Base-by-base conservation (phyloP, 352 stramenopile species). In the Globisporangium cystogenes region DNA sequence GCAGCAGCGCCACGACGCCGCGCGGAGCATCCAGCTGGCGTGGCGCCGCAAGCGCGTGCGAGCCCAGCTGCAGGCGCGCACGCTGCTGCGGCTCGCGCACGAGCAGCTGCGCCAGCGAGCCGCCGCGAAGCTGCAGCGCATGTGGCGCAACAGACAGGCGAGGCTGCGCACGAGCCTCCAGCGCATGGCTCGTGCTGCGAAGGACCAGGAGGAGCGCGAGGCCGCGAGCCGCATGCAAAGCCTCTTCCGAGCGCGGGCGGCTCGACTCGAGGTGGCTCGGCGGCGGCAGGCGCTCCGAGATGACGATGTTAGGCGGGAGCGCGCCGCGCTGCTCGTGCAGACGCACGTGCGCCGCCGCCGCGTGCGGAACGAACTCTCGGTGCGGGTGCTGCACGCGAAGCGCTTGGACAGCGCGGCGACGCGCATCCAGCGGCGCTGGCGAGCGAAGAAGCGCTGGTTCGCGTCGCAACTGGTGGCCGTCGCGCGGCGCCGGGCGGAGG, bases 171-270 rank as follows among this genome's bases (percentile, higher is more conserved):
- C 68, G 5, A 59, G 40, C 8, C 44, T 71, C 11, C 45, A 74
- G 18, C 67, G 55, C 23, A 51, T 62, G 5, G 68, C 66, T 2
- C 78, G 73, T n/a, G 40, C 55, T 4, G 47, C 55, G 0, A 67
- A 60, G 10, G 65, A 84, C 10, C 48, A 41, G 0, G 64, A 79
- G 35, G 53, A 81, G 26, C 60, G 67, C 16, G 64, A 83, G 4
- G 78, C 78, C 0, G 79, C 69, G n/a, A 74, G 66, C 55, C 71
- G 69, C 31, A 67, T 93, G 65, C 83, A 93, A 56, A 76, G 60
- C 23, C 48, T 79, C 18, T 79, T 72, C 55, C 70, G 81, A 8
- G 56, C 69, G 48, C 73, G 75, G n/a, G 65, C 63, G 1, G 81
- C 70, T 31, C 70, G 74, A 18, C 65, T 55, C 39, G 65, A 67